Percentiles rank a stretch among this genome's conserved stretches.
These are phyloP conservation scores for Posidonia australis DNA, from an alignment of 106 monocot species.

Conservation along the genomic window DNA sequence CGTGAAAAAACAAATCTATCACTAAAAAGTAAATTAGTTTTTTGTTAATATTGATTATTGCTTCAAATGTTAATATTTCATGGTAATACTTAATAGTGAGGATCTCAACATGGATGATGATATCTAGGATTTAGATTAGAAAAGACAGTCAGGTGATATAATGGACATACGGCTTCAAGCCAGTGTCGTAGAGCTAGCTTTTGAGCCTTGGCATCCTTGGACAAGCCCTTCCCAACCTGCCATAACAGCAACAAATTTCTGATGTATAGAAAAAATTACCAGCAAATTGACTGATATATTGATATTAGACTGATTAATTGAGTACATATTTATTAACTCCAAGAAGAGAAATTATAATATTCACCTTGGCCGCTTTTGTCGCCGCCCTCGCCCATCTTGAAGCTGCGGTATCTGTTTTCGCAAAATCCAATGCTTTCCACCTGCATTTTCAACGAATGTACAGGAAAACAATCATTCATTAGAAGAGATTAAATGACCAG, in stretches of 20 bases:
- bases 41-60: too few species aligned
- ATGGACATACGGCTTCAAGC: constrained; percentile 91
- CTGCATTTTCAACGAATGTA: not conserved
- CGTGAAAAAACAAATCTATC: too few species aligned
- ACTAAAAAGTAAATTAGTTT: too few species aligned
- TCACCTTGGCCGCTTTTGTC: constrained; percentile 16
- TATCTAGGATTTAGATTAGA: too few species aligned
- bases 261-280: not conserved
- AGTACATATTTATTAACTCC: too few species aligned
- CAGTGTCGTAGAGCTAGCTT: constrained; percentile 83
- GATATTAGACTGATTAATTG: too few species aligned
- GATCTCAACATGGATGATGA: too few species aligned
- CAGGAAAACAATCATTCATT: not conserved
- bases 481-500: not conserved
- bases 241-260: not conserved
- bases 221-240: too few species aligned
- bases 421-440: constrained; percentile 21
- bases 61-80: too few species aligned
- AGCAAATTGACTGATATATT: not conserved
- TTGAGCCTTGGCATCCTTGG: constrained; percentile 78
- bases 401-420: constrained; percentile 15
- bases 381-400: constrained; percentile 15
- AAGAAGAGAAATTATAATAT: not conserved
- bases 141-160: too few species aligned
- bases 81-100: too few species aligned